Evolutionary conservation across 352 stramenopile species (phyloP).

Genomic region (Blastocystis sp.): DNA sequence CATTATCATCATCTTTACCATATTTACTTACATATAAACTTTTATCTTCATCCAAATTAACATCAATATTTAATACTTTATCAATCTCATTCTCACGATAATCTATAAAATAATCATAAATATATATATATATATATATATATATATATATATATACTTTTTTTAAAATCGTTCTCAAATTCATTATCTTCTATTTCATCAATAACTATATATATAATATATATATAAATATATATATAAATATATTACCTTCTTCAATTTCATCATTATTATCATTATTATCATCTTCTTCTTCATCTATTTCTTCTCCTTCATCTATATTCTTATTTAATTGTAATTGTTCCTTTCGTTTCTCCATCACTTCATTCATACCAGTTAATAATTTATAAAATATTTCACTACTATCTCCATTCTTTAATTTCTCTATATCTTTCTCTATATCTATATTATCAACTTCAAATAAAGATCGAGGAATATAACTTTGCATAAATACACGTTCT

Average conservation of each 20-base stretch:
- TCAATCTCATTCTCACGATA: slow-evolving; percentile 38
- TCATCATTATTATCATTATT: too few relatives aligned
- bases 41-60: too few relatives aligned
- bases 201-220: too few relatives aligned
- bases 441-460: slow-evolving; percentile 43
- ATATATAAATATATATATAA: too few relatives aligned
- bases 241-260: too few relatives aligned
- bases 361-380: slow-evolving; percentile 46
- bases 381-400: slow-evolving; percentile 55
- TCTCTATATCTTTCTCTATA: slow-evolving; percentile 53
- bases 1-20: too few relatives aligned
- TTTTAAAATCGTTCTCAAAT: slow-evolving; percentile 30
- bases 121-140: slow-evolving; percentile 36
- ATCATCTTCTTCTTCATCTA: slow-evolving; percentile 46
- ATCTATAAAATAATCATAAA: too few relatives aligned
- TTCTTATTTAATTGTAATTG: slow-evolving; percentile 53
- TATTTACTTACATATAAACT: too few relatives aligned
- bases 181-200: slow-evolving; percentile 7
- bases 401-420: slow-evolving; percentile 53
- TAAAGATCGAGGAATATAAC: slow-evolving; percentile 70
- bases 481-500: slow-evolving; percentile 62
- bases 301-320: slow-evolving; percentile 41
- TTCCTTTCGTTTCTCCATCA: slow-evolving; percentile 52
- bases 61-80: too few relatives aligned
- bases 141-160: neutral